These are phyloP conservation scores for Phylloporus sp. DNA, from an alignment of 768 basidiomycete genomes.

Conservation along the genomic window DNA sequence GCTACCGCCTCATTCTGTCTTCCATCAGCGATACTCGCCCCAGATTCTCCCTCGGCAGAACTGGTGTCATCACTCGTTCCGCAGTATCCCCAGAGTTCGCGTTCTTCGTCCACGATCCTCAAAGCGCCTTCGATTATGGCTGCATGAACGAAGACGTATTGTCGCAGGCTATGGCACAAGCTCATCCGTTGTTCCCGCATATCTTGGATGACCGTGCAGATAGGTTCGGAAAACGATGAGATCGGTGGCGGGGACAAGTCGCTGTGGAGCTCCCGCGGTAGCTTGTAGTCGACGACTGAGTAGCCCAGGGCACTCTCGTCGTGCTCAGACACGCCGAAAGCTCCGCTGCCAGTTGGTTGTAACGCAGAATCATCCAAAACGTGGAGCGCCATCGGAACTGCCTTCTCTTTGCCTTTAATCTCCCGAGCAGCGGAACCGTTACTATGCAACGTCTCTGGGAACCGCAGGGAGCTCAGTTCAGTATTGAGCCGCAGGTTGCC, in stretches of 20 bases:
- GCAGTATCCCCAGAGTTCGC: slow-evolving; percentile 31
- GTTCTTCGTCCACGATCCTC: slow-evolving; percentile 71
- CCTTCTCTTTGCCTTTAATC: slow-evolving; percentile 1
- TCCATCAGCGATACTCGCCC: slow-evolving; percentile 8
- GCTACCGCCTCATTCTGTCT: slow-evolving; percentile 12
- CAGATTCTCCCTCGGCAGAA: slow-evolving; percentile 10
- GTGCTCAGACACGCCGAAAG: slow-evolving; percentile 1
- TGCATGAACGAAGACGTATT: slow-evolving; percentile 91
- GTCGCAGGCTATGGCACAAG: slow-evolving; percentile 87
- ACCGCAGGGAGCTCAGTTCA: background rate
- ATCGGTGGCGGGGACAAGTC: slow-evolving; percentile 52
- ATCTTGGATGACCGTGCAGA: slow-evolving; percentile 80
- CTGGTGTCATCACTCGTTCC: slow-evolving; percentile 21
- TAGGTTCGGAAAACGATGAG: slow-evolving; percentile 66
- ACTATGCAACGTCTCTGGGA: background rate
- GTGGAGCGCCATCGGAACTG: background rate
- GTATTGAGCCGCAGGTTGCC: slow-evolving; percentile 1
- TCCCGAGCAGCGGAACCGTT: background rate
- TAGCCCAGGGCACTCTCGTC: slow-evolving; percentile 11
- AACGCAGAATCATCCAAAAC: background rate
- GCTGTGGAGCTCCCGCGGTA: slow-evolving; percentile 56
- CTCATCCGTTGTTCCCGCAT: slow-evolving; percentile 98
- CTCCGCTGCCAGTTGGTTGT: background rate
- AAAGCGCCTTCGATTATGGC: slow-evolving; percentile 79
- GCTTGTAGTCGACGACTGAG: slow-evolving; percentile 48